Conservation (phyloP, 805 yeast species). For the Candida railenensis region DNA sequence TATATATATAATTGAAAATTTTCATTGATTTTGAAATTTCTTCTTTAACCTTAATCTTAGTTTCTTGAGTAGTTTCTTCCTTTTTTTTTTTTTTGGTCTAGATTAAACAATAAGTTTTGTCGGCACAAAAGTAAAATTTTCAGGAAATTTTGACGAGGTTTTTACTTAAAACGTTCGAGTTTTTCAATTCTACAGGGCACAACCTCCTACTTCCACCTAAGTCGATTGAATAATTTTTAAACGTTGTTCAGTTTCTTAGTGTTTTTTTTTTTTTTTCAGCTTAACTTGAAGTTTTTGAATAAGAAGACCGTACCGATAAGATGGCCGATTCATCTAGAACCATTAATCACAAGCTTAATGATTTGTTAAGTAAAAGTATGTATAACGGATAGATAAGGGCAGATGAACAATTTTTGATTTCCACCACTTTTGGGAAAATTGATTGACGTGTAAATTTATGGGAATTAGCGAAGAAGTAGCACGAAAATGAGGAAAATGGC, state of each 20-base stretch:
- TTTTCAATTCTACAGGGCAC: background rate
- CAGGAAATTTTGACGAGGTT: background rate
- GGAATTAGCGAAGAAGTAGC: no score
- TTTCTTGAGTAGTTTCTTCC: background rate
- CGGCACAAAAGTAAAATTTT: background rate
- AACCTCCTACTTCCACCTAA: background rate
- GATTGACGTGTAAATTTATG: no score
- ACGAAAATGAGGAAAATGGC: no score
- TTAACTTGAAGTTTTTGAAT: background rate
- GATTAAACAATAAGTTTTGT: background rate
- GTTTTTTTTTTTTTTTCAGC: no score
- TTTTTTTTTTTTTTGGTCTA: background rate
- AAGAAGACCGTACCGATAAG: no score
- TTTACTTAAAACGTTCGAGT: constrained; percentile 1
- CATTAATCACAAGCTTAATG: constrained; percentile 44
- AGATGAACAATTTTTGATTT: no score
- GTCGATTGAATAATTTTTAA: background rate
- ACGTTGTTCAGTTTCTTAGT: no score
- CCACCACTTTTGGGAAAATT: no score
- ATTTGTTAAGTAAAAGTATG: constrained; percentile 37
- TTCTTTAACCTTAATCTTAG: background rate
- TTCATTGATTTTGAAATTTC: background rate
- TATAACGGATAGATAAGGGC: constrained; percentile 5
- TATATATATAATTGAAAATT: no score
- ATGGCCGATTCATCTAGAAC: constrained; percentile 43